Base-by-base conservation (phyloP, 495 filamentous ascomycete species). In the Aspergillus incahuasiensis region DNA sequence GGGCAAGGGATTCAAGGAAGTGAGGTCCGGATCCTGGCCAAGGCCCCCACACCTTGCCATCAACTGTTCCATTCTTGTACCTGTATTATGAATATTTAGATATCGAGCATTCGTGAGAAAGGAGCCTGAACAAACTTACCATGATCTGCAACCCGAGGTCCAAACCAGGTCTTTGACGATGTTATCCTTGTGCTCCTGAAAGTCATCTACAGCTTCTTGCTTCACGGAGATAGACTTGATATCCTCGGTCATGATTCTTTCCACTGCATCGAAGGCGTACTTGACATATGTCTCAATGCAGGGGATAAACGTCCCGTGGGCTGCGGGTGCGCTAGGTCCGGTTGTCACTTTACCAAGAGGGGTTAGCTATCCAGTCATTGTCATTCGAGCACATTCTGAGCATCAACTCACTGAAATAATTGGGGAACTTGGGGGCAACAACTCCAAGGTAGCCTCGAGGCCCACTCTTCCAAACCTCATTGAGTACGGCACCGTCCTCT, bases 1-100 rank as follows among this genome's bases (percentile, higher is more conserved):
- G 60, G 39, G 71, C 66, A 35, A 83, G 48, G 3, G 74, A 69
- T 45, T 85, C 77, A 47, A 81, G 75, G 60, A 77, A 84, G 55
- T 80, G 76, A 9, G 78, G 61, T 6, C 67, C 64, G 22, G 66
- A 21, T 8, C 42, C 42, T 5, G 4, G 13, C 42, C 42, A 45
- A 5, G 20, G 18, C 18, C 18, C 42, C 2, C 19, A 8, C 5
- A 45, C 21, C 18, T 18, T 13, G n/a, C 42, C 42, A 13, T 24
- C 19, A 4, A 13, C 5, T 4, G 38, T 40, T 40, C 38, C 38
- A 15, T 13, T 13, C n/a, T 40, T 40, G 38, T 40, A 40, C 42
- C 42, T 45, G 42, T 20, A 16, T 30, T 9, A 30, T 30, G 28
- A 6, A 5, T 8, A 18, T 45, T 22, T 20, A 13, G 6, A 6